Base-by-base conservation (phyloP, 306 rosid species). In the Morella rubra region DNA sequence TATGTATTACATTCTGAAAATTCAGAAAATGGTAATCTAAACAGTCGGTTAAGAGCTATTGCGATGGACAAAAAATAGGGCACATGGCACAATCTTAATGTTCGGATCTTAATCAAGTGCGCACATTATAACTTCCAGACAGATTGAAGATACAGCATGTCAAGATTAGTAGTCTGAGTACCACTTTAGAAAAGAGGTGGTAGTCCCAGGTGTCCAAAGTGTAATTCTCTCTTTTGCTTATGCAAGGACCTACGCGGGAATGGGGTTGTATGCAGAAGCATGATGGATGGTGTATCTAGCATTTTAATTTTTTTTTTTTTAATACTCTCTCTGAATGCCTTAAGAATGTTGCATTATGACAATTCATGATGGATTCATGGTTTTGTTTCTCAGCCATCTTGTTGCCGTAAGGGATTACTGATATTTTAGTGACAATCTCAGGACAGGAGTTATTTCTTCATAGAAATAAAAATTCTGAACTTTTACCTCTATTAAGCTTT, bases 211-310 rank as follows among this genome's bases (percentile, higher is more conserved):
- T 32, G 37, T 32, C 37, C 37, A 32, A 32, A 32, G 0, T 32
- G 37, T 32, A 32, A 32, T 32, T 32, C 37, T 32, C 37, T 3
- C 37, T 32, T 32, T 32, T 32, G 37, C 37, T 3, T 32, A 32
- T 32, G 37, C 2, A 32, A 32, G 49, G 20, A 42, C 46, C 16
- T 41, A 41, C 42, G 3, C 24, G 49, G 50, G 8, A 4, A 65
- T 65, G 71, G 50, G 47, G 27, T 50, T 65, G 71, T 49, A 42
- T 24, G 32, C 71, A 8, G 32, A 65, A 44, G 71, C 71, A 65
- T n/a, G 18, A 42, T 65, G 40, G 71, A 42, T 32, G 68, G 20
- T 3, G 12, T 60, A 27, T 60, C 42, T 32, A 27, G 14, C 19
- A 32, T 14, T 5, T 61, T 32, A 32, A 32, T 32, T 32, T 32